Base-by-base conservation (phyloP, 352 stramenopile species). In the Phytophthora sojae region DNA sequence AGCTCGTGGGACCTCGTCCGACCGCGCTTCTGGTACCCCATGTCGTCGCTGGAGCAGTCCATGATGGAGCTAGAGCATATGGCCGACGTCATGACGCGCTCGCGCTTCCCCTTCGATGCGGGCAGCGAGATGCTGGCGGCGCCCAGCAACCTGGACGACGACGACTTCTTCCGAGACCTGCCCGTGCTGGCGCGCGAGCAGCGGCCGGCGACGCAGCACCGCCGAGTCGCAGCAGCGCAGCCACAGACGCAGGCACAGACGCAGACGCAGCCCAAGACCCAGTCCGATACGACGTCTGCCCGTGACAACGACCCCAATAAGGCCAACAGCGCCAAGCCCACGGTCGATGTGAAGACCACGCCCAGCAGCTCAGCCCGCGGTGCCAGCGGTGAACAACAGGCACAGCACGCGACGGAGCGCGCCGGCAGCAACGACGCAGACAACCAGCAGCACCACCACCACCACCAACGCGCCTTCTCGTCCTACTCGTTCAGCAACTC, bases 131-230 rank as follows among this genome's bases (percentile, higher is more conserved):
- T 84, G 66, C 21, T 83, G 14, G 57, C 67, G 26, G 26, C 52
- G 5, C 71, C 69, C 39, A 71, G 56, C 42, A 61, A 61, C 26
- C 37, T 75, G 30, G 74, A 83, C 32, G 78, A 86, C 56, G 73
- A 81, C 59, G 78, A 82, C 5, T 89, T 86, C 70, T 89, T 86
- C 74, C 64, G 77, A n/a, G 81, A 89, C 59, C 60, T 89, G n/a
- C 62, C 69, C n/a, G 47, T 74, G 6, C 57, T 60, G 54, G 60
- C 50, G 23, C 59, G 69, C 39, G 59, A 76, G 21, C 62, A 76
- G 60, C 14, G 65, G 52, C 25, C 30, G n/a, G 21, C 62, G 11
- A 61, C 35, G 11, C 21, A 54, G 17, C 26, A 72, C 37, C 8
- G 53, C 30, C 23, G 59, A 15, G 5, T 19, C 12, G 30, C 49